Evolutionary conservation across 352 stramenopile genomes (phyloP), one percentile per base, ranked within the genome.

Genomic region (Thalassiosira hispida): DNA sequence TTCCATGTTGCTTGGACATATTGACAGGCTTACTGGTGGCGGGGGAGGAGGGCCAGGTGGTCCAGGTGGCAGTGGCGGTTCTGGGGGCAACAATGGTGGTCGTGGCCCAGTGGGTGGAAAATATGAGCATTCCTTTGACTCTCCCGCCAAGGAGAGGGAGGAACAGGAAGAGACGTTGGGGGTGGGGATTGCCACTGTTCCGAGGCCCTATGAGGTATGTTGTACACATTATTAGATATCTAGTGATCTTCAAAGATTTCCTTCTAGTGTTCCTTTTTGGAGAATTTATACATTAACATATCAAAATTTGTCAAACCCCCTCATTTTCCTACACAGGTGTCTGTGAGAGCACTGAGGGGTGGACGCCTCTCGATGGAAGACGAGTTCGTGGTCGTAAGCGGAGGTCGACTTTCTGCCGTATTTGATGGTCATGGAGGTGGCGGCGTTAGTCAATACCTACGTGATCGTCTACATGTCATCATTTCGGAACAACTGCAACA

Each of bases 341-440:
- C 89, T 47, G 78, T 92, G 6, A 76, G 74, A 69, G 86, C 87
- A 49, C 52, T 93, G 2, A 75, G 86, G 82, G 89, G 89, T 20
- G 76, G 75, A 23, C 66, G 89, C 11, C 80, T 88, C 12, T 90
- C 79, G 25, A 94, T 94, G 89, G 89, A 94, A 85, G 89, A 94
- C 76, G 80, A 89, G 65, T 92, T 84, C 55, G 62, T 86, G 18
- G 62, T 94, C 44, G 80, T 64, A 35, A 73, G 78, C 33, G 85
- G 85, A 25, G 85, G 86, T 1, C 66, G 82, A 49, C 87, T 94
- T 46, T 81, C 77, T 8, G 89, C 76, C 67, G 85, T 93, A 16
- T 94, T 93, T 81, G 89, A 94, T 80, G 89, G 89, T n/a, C 87
- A 94, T 73, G 89, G 89, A 11, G 89, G 89, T 16, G 70, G 67